Evolutionary conservation across 2,329 filamentous ascomycete genomes (phyloP).

Genomic region (Graphilbum fragrans): DNA sequence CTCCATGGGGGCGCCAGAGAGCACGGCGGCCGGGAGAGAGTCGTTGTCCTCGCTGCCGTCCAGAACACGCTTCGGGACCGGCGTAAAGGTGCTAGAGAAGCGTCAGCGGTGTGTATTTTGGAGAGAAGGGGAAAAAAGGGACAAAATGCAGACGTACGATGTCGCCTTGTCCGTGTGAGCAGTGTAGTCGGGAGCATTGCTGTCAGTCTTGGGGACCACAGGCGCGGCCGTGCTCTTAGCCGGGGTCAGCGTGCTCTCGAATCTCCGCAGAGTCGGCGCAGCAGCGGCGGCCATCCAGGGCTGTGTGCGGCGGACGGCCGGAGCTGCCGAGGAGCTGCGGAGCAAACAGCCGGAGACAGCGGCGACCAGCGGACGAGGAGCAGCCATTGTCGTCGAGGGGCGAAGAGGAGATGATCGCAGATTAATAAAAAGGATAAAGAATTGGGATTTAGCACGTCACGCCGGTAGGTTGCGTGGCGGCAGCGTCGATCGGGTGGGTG

Average conservation of each 20-base stretch:
- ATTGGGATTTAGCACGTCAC: too few relatives aligned
- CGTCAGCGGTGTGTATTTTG: neutral
- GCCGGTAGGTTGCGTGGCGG: too few relatives aligned
- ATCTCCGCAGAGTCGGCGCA: slow-evolving; percentile 35
- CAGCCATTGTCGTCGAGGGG: too few relatives aligned
- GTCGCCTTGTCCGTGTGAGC: slow-evolving; percentile 77
- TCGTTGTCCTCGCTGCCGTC: slow-evolving; percentile 76
- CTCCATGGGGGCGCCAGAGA: slow-evolving; percentile 88
- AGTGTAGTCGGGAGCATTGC: slow-evolving; percentile 69
- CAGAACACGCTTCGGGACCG: slow-evolving; percentile 79
- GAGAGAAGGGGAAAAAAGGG: neutral
- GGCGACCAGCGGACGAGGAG: slow-evolving; percentile 45
- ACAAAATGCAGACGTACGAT: slow-evolving; percentile 50
- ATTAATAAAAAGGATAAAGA: too few relatives aligned
- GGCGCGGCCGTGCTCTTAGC: slow-evolving; percentile 24
- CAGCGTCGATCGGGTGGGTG: too few relatives aligned
- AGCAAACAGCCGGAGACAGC: slow-evolving; percentile 40
- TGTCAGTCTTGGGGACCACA: slow-evolving; percentile 16
- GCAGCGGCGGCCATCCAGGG: slow-evolving; percentile 21
- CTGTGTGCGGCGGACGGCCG: slow-evolving; percentile 5
- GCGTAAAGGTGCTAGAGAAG: slow-evolving; percentile 64
- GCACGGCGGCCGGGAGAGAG: slow-evolving; percentile 65
- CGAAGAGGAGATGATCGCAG: too few relatives aligned
- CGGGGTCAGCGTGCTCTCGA: slow-evolving; percentile 38
- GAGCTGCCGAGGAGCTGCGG: slow-evolving; percentile 23